Base-by-base conservation (phyloP, 345 rosid species). In the Arabis alpina region DNA sequence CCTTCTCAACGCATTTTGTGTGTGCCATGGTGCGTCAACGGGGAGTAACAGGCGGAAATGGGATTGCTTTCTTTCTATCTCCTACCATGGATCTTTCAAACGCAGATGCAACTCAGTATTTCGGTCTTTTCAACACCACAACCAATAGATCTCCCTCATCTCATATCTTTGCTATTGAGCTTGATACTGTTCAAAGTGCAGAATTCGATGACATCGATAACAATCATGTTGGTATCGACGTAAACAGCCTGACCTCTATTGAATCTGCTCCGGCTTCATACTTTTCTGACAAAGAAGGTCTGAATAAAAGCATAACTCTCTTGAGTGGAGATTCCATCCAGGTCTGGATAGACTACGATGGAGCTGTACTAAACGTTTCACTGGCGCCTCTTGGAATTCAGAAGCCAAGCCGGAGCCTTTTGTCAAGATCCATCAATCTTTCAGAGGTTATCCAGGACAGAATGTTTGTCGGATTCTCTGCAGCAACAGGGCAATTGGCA, bases 221-320 rank as follows among this genome's bases (percentile, higher is more conserved):
- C 16, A 88, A 85, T 34, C 92, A 85, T 73, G 88, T 90, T 13
- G 87, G 87, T 27, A 80, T 90, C 57, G 77, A 88, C 49, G 75
- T 86, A 49, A 88, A 82, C 56, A 63, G 34, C 56, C 47, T 86
- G 60, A 41, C 1, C 30, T 92, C 98, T 6, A 6, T 36, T 2
- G 25, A 12, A 1, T 75, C 88, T 25, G 59, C 76, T 50, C 24
- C 83, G 0, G 85, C 90, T 4, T 64, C 76, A 9, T 91, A 85
- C 61, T 66, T 71, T 55, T 57, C 44, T 2, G 71, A 73, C 12
- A 23, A 45, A 30, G 69, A 58, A 15, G 61, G 71, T 45, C 5
- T 48, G 44, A 41, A 64, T 1, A 74, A 19, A 61, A 74, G 37
- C 70, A 43, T 87, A 52, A 32, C 16, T n/a, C 81, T 92, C 13